Base-by-base conservation (phyloP, 2,329 filamentous ascomycete species). In the Venturia oleaginea region DNA sequence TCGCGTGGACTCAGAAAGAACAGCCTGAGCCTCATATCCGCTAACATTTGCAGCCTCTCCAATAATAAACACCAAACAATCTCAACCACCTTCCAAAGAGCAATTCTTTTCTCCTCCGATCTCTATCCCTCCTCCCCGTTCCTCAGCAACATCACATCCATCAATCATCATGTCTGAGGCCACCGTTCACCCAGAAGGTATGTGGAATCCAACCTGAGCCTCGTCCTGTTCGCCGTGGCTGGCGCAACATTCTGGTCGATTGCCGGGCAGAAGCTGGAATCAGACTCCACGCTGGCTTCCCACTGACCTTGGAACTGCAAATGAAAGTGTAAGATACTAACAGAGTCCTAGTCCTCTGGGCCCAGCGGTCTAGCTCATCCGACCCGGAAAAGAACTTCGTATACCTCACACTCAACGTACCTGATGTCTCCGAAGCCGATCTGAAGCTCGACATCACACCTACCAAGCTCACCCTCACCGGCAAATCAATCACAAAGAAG, bases 381-480 rank as follows among this genome's bases (percentile, higher is more conserved):
- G 92, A 97, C 64, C 76, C 89, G 65, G 84, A 87, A 76, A 95
- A 92, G 83, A 99, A 99, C 84, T 90, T 91, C 81, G 81, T 99
- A 83, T 96, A 92, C 82, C 84, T 99, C 70, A 95, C 91, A 75
- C 91, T 99, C 80, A 85, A 86, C 72, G 92, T 92, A 61, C 85
- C 92, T 71, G 94, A 99, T 76, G 89, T 97, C 55, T 81, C 89
- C 71, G 81, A 86, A 72, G 81, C 84, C 59, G 86, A 88, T 72
- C 80, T 95, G 70, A 89, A 92, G 81, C 86, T 97, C 70, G 89
- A 96, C 71, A 80, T 97, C 70, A 88, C 91, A 80, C 80, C 92
- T 67, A 88, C 83, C 69, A 81, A 83, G 70, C 83, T 99, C 70
- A 84, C 83, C 71, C 97, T 97, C 83, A 87, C 86, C 70, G 94